Evolutionary conservation across 2,329 filamentous ascomycete species (phyloP), one percentile per base, ranked within the genome.

Genomic region (Aspergillus melleus): DNA sequence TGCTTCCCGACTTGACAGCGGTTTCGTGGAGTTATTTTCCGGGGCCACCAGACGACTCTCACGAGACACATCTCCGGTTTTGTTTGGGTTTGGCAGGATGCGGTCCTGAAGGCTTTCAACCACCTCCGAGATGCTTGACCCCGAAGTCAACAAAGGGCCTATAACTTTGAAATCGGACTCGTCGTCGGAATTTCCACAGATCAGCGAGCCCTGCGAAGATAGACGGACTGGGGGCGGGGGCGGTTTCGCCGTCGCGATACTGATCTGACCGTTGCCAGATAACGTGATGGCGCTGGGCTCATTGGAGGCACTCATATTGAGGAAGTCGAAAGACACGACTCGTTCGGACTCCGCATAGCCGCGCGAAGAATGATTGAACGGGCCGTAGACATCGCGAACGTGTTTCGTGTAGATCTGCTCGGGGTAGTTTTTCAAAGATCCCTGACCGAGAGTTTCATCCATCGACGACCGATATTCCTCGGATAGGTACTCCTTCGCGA

Each of bases 261-360:
- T 78, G 4, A 87, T 74, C 22, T 79, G 74, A 5, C 83, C 80
- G 64, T 83, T 80, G 4, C 81, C 80, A 53, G 82, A 76, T 4
- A 88, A 72, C 2, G 80, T 80, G 54, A 88, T 72, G 26, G 83
- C 77, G 61, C 79, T 81, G 47, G 84, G 80, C 46, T 82, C 81
- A n/a, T 75, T 72, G 4, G 77, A 76, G 14, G 74, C 74, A 39
- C 76, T 78, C 49, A 80, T 70, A 51, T 80, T 80, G 59, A 86
- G 78, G 71, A 86, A 88, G 64, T 88, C 86, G 65, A 87, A 88
- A 0, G 84, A 84, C 16, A 87, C 81, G 19, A 86, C 74, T 19
- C 82, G 77, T 29, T 79, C 72, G 16, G 79, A 79, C 42, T 81
- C 79, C n/a, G 76, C 72, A 47, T 76, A 75, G 0, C 75, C 74